These are phyloP conservation scores for Sclerotiophoma versabilis DNA, from an alignment of 2,329 filamentous ascomycete genomes.

Conservation along the genomic window DNA sequence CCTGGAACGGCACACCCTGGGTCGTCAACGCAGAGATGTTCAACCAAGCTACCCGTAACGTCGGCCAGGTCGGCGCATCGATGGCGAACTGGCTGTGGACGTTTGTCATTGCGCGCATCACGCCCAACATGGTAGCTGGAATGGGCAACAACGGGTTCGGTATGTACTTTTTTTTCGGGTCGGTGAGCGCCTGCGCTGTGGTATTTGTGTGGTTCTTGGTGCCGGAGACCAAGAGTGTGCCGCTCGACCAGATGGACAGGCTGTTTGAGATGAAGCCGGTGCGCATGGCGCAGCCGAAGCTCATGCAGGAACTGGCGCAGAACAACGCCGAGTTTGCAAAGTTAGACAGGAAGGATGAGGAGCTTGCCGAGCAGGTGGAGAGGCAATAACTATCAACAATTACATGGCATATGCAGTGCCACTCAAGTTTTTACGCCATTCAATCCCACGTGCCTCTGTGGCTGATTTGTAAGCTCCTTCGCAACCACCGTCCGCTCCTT, in stretches of 20 bases:
- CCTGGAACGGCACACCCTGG: slow-evolving; percentile 79
- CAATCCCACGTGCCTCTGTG: no score
- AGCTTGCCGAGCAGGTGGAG: slow-evolving; percentile 6
- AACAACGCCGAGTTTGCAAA: slow-evolving; percentile 14
- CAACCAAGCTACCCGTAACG: slow-evolving; percentile 67
- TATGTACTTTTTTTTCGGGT: slow-evolving; percentile 58
- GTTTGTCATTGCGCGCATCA: slow-evolving; percentile 73
- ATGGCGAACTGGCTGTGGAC: slow-evolving; percentile 78
- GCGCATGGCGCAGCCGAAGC: slow-evolving; percentile 45
- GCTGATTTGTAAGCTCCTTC: no score
- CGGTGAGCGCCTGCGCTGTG: slow-evolving; percentile 54
- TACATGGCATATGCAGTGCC: no score
- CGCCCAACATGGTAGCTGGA: slow-evolving; percentile 66
- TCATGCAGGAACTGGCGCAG: slow-evolving; percentile 18
- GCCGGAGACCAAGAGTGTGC: slow-evolving; percentile 55
- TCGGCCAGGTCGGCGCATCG: slow-evolving; percentile 67
- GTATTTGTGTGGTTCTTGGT: slow-evolving; percentile 51
- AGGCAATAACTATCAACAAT: no score
- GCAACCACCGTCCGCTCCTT: no score
- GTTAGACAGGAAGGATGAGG: slow-evolving; percentile 15
- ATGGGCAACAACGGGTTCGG: slow-evolving; percentile 51
- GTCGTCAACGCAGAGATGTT: slow-evolving; percentile 79
- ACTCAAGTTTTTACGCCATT: no score
- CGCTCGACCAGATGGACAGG: slow-evolving; percentile 57
- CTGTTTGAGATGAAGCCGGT: slow-evolving; percentile 56